Base-by-base conservation (phyloP, 2,329 filamentous ascomycete species). In the Emergomyces orientalis region DNA sequence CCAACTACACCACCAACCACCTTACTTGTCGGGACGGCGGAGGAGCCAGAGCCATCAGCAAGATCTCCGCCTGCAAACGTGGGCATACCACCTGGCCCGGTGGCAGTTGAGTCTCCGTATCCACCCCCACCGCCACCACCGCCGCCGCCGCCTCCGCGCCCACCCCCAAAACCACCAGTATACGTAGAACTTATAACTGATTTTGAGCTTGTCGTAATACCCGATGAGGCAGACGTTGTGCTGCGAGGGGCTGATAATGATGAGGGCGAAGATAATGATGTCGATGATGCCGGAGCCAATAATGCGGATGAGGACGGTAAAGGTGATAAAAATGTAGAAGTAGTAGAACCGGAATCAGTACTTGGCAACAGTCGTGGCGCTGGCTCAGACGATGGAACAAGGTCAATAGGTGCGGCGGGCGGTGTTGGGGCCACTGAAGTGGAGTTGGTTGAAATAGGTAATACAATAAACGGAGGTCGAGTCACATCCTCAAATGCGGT, bases 1-100 rank as follows among this genome's bases (percentile, higher is more conserved):
- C 85, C 85, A 32, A 87, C 78, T n/a, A 87, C 82, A 56, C 84
- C 84, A 8, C 85, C 85, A 25, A 86, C 83, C 3, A 87, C 80
- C 63, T 79, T 79, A 19, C 80, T 79, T 30, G 81, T 83, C 54
- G 77, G 72, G 39, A 70, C 69, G 37, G 65, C 69, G 25, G 68
- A 52, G 9, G 65, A 63, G 25, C 64, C 65, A 3, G 68, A 66
- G 14, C 3, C 14, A n/a, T 62, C 65, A 52, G n/a, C 65, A 27
- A 51, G 59, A 43, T 45, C 62, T 30, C 45, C 63, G 25, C 30
- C 64, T 37, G 63, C 62, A 30, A 61, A 60, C 19, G 59, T 61
- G 19, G 63, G 59, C 17, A 62, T 32, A n/a, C 55, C 56, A 19
- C 65, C 34, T 37, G 25, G 34, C 25, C 54, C 51, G 22, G 60